Conservation (phyloP, 2,329 filamentous ascomycete species). For the Hymenoscyphus albidus region DNA sequence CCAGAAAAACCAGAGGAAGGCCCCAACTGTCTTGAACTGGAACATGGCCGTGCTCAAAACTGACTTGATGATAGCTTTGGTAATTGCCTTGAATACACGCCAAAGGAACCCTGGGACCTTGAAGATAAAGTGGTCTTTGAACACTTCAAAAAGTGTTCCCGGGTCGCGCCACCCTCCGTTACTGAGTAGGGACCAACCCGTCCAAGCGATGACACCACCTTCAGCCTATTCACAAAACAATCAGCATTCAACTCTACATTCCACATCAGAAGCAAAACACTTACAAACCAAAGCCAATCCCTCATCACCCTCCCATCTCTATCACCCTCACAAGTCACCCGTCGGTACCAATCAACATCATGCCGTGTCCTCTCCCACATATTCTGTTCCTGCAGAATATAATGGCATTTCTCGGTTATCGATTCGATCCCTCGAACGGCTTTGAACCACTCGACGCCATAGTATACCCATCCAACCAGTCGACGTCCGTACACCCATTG, state of each 20-base stretch:
- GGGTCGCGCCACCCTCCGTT: neutral
- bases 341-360: constrained; percentile 9
- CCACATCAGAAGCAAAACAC: neutral
- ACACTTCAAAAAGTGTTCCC: neutral
- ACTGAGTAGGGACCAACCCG: neutral
- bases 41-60: no score
- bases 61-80: neutral
- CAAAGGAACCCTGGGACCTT: neutral
- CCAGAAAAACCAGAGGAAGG: neutral
- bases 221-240: neutral
- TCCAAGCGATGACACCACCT: neutral
- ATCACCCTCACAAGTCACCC: constrained; percentile 10
- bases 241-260: neutral
- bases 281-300: neutral
- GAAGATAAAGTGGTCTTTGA: neutral
- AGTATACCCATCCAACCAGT: neutral
- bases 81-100: neutral
- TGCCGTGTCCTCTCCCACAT: constrained; percentile 1
- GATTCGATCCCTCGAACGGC: neutral
- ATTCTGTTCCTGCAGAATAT: constrained; percentile 3
- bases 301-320: neutral
- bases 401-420: constrained; percentile 40
- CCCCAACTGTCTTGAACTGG: neutral
- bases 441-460: neutral
- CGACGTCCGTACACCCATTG: neutral